Base-by-base conservation (phyloP, 306 rosid genomes). In the Glycine tomentella region DNA sequence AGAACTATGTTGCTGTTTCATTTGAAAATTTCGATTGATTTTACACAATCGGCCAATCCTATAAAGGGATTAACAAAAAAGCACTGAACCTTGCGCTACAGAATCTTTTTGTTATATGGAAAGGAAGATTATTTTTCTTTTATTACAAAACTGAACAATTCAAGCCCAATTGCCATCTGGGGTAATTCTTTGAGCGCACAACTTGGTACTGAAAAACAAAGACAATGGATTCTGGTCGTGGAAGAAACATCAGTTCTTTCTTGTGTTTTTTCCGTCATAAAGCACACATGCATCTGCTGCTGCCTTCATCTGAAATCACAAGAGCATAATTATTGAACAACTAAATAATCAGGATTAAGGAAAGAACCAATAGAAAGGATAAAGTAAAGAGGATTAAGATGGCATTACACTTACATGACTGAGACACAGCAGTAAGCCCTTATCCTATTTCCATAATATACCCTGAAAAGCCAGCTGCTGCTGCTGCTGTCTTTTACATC, bases 401-500 rank as follows among this genome's bases (percentile, higher is more conserved):
- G 17, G n/a, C n/a, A n/a, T n/a, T n/a, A n/a, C n/a, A 86, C 44
- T 83, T 88, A 89, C 97, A 92, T 20, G 20, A 20, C 20, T 16
- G 98, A 92, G 82, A 90, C 86, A 71, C 99, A 95, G 83, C 99
- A 95, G 83, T 95, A 95, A 16, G 94, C 99, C 98, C 93, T 95
- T 87, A 91, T 92, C 88, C 93, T 84, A 84, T 95, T 95, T 79
- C 97, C 97, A 49, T 95, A 95, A 82, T 95, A 95, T 77, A 87
- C 84, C 92, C 61, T 93, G 72, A 95, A 93, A 86, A 95, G 97
- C 98, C 98, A 92, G 82, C 56, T 20, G 20, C 20, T 95, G 81
- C n/a, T n/a, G n/a, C 90, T 89, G 87, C 99, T 95, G 90, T 95
- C 99, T 78, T 95, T 95, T 62, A 95, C 98, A 76, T 95, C 99